These are phyloP conservation scores for Ziziphus jujuba DNA, from an alignment of 306 rosid genomes.

Conservation along the genomic window DNA sequence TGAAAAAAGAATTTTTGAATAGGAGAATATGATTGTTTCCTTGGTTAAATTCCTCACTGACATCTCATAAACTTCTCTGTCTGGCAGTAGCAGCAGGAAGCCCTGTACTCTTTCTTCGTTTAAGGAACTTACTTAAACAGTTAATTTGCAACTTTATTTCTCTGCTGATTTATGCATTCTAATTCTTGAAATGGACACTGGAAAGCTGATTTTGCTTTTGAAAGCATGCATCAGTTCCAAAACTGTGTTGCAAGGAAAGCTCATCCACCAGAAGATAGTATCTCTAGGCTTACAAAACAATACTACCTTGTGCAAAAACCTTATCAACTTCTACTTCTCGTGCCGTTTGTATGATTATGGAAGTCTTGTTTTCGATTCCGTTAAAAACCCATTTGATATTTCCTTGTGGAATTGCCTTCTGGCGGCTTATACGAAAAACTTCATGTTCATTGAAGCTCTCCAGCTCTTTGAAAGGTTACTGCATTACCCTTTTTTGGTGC, in stretches of 20 bases:
- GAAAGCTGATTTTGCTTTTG: slow-evolving; percentile 48
- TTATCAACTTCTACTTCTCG: slow-evolving; percentile 58
- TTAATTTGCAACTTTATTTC: not conserved
- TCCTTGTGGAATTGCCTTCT: slow-evolving; percentile 74
- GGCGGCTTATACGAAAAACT: slow-evolving; percentile 64
- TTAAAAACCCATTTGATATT: slow-evolving; percentile 44
- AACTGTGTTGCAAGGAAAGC: slow-evolving; percentile 52
- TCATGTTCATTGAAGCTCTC: slow-evolving; percentile 60
- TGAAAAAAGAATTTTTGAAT: too few relatives aligned
- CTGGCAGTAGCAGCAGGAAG: too few relatives aligned
- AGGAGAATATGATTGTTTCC: too few relatives aligned
- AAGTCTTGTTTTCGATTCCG: slow-evolving; percentile 46
- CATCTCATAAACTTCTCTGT: too few relatives aligned
- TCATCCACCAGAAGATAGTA: slow-evolving; percentile 61
- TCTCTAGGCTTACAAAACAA: slow-evolving; percentile 57
- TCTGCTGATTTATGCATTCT: slow-evolving; percentile 7
- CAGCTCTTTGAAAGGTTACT: slow-evolving; percentile 46
- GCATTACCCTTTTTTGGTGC: slow-evolving; percentile 35
- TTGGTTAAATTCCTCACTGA: too few relatives aligned
- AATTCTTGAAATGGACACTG: slow-evolving; percentile 42
- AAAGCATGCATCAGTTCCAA: slow-evolving; percentile 47
- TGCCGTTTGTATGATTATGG: slow-evolving; percentile 45
- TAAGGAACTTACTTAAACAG: not conserved
- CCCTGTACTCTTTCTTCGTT: not conserved
- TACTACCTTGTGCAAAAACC: slow-evolving; percentile 43